Evolutionary conservation across 2,329 filamentous ascomycete species (phyloP).

Genomic region (Fonsecaea nubica): DNA sequence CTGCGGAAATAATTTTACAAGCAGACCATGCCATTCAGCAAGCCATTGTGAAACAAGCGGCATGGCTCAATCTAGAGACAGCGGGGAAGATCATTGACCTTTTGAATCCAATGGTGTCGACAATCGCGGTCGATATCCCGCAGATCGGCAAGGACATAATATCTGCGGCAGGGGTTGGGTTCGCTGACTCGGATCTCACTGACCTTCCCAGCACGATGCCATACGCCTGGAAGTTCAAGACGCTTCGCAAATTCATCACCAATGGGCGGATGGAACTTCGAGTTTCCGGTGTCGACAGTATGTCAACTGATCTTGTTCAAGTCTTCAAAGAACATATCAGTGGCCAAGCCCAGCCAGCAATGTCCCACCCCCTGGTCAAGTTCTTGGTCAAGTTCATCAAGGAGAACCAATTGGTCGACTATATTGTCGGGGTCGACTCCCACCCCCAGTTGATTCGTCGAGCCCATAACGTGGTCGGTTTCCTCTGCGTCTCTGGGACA

Average conservation of each 20-base stretch:
- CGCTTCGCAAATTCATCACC: conserved; percentile 74
- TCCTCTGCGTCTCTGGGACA: conserved; percentile 78
- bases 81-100: conserved; percentile 47
- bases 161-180: conserved; percentile 40
- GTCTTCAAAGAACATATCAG: conserved; percentile 67
- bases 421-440: conserved; percentile 87
- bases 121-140: conserved; percentile 43
- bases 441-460: conserved; percentile 87
- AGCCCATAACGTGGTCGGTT: conserved; percentile 83
- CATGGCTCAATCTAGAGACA: conserved; percentile 52
- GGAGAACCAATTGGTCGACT: conserved; percentile 75
- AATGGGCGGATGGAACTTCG: conserved; percentile 91
- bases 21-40: conserved; percentile 49
- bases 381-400: conserved; percentile 74
- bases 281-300: conserved; percentile 75
- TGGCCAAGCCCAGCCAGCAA: conserved; percentile 47
- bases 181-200: conserved; percentile 32
- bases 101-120: conserved; percentile 44
- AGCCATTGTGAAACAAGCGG: conserved; percentile 51
- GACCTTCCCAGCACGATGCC: conserved; percentile 47
- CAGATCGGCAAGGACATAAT: conserved; percentile 48
- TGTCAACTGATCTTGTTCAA: conserved; percentile 73
- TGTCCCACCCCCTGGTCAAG: conserved; percentile 63
- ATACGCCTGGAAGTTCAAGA: conserved; percentile 71
- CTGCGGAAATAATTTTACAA: conserved; percentile 33